phyloP scores from a whole-genome alignment of 1,284 basidiomycete genomes.

The Ustilago tritici region DNA sequence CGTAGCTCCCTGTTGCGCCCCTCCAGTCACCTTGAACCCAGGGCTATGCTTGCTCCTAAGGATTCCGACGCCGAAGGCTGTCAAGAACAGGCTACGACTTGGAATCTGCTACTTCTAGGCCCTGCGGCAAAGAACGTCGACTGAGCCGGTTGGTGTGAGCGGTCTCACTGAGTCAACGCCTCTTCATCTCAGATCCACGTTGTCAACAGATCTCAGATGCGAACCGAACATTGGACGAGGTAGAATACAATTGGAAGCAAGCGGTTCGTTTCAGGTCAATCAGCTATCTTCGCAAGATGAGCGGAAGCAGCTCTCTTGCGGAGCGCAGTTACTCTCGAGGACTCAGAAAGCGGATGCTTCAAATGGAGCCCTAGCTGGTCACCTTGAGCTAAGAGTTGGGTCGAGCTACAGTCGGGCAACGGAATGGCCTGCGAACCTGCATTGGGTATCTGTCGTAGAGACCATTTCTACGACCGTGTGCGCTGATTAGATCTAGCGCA shows the following conservation, averaged over 20 bases:
- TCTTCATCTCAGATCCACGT: too few relatives aligned
- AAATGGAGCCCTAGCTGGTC: too few relatives aligned
- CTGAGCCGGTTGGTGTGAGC: too few relatives aligned
- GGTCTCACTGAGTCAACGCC: too few relatives aligned
- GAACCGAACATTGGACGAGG: not conserved
- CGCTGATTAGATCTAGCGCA: slow-evolving; percentile 44
- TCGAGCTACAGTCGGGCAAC: not conserved
- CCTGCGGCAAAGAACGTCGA: too few relatives aligned
- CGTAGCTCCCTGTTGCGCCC: not conserved
- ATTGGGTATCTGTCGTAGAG: slow-evolving; percentile 19
- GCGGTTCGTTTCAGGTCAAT: not conserved
- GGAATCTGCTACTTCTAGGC: too few relatives aligned
- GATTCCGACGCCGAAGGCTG: not conserved
- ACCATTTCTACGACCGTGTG: too few relatives aligned
- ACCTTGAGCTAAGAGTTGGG: not conserved
- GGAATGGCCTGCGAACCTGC: not conserved
- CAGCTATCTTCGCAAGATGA: not conserved
- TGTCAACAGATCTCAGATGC: not conserved
- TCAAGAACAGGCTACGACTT: not conserved
- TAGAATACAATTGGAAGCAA: not conserved
- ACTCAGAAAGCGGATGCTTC: too few relatives aligned
- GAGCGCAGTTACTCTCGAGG: too few relatives aligned
- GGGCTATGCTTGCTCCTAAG: too few relatives aligned
- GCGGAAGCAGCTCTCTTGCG: not conserved
- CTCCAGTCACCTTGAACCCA: too few relatives aligned